phyloP scores from a whole-genome alignment of 768 basidiomycete genomes.

The Xerocomellus dryophilus region DNA sequence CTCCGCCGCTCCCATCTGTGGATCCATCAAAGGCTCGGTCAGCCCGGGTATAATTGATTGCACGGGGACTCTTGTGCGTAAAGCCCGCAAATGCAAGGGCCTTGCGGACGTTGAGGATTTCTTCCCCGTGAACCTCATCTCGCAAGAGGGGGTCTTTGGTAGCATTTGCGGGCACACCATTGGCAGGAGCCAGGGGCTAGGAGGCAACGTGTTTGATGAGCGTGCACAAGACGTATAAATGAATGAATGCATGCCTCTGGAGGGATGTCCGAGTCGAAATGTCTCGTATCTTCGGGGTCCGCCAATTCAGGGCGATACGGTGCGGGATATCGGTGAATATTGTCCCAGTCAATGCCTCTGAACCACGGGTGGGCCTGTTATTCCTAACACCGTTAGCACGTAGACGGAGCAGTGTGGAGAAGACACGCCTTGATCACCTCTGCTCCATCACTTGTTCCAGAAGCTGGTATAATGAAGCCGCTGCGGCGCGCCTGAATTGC shows the following conservation, averaged over 20 bases:
- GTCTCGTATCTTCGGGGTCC: slow-evolving; percentile 83
- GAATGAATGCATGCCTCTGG: slow-evolving; percentile 62
- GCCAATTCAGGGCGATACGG: slow-evolving; percentile 87
- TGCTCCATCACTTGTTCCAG: slow-evolving; percentile 73
- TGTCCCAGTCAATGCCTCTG: slow-evolving; percentile 84
- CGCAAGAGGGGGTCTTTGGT: slow-evolving; percentile 88
- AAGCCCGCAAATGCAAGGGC: slow-evolving; percentile 88
- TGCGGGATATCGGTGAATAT: slow-evolving; percentile 77
- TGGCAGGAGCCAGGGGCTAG: slow-evolving; percentile 86
- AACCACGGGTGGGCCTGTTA: slow-evolving; percentile 85
- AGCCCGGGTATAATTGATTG: slow-evolving; percentile 70
- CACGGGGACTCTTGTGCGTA: slow-evolving; percentile 85
- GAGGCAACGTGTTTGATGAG: slow-evolving; percentile 31
- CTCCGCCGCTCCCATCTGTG: slow-evolving; percentile 48
- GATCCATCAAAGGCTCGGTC: slow-evolving; percentile 67
- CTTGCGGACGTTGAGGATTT: slow-evolving; percentile 89
- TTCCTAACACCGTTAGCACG: slow-evolving; percentile 16
- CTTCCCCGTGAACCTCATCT: slow-evolving; percentile 79
- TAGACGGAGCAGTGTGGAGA: slow-evolving; percentile 16
- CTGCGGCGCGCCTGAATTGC: slow-evolving; percentile 72
- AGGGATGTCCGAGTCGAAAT: slow-evolving; percentile 95
- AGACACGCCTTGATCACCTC: slow-evolving; percentile 76
- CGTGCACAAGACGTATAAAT: slow-evolving; percentile 21
- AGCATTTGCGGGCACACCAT: slow-evolving; percentile 77
- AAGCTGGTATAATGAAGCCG: slow-evolving; percentile 56